A percentile compares a stretch with the other conserved stretches of the same genome.
phyloP scores from a whole-genome alignment of 495 filamentous ascomycete genomes.

The Neurospora sp. region DNA sequence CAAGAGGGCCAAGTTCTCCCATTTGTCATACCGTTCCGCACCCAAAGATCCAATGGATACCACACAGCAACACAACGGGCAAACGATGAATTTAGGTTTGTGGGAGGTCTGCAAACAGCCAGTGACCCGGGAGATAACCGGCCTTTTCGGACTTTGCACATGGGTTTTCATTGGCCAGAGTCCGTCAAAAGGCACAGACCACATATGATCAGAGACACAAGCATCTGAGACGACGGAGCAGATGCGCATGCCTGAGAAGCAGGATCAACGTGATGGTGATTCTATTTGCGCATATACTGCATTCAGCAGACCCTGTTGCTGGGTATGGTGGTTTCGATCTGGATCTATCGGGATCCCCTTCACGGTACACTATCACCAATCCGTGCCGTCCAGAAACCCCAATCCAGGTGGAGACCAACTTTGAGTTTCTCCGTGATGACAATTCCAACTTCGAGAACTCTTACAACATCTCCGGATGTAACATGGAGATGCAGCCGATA shows the following conservation, averaged over 20 bases:
- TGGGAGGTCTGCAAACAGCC: neutral
- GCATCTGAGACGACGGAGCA: neutral
- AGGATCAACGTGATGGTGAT: neutral
- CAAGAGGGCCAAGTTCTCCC: neutral
- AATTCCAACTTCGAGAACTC: neutral
- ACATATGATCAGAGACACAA: neutral
- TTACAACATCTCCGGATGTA: neutral
- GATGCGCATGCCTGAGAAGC: neutral
- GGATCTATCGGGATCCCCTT: neutral
- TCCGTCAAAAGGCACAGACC: neutral
- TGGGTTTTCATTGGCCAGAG: neutral
- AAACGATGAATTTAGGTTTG: neutral
- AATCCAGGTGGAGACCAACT: neutral
- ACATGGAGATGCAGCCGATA: neutral
- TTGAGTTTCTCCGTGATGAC: neutral
- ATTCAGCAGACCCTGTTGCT: neutral
- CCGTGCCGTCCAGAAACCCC: neutral
- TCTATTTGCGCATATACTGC: neutral
- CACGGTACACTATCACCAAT: neutral
- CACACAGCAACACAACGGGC: neutral
- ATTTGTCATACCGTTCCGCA: neutral
- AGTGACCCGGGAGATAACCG: neutral
- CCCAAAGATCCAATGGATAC: neutral
- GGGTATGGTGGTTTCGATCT: neutral
- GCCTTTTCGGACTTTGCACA: neutral